phyloP scores from a whole-genome alignment of 352 stramenopile genomes.

The Phytophthora uliginosa region DNA sequence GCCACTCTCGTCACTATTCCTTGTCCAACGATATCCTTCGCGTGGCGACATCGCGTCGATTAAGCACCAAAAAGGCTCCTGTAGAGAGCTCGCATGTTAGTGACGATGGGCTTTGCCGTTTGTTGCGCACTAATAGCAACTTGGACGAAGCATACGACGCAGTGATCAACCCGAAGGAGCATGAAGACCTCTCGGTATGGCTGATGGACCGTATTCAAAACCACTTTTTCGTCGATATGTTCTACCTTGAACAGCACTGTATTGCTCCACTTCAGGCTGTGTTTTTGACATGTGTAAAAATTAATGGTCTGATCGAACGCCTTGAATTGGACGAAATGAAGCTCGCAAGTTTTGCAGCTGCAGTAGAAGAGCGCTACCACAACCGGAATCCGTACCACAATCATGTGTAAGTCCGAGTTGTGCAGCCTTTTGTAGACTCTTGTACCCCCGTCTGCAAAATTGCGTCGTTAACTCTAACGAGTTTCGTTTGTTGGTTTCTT shows the following conservation, averaged over 20 bases:
- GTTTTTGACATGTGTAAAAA: slow-evolving; percentile 65
- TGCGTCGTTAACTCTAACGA: neutral
- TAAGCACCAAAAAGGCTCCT: slow-evolving; percentile 39
- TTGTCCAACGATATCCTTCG: slow-evolving; percentile 45
- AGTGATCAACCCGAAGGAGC: slow-evolving; percentile 9
- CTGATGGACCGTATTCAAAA: slow-evolving; percentile 65
- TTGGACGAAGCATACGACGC: slow-evolving; percentile 12
- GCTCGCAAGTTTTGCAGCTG: slow-evolving; percentile 50
- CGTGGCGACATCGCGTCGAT: slow-evolving; percentile 46
- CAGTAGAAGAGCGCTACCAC: slow-evolving; percentile 73
- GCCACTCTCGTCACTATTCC: slow-evolving; percentile 34
- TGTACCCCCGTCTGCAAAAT: neutral
- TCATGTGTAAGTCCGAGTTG: slow-evolving; percentile 48
- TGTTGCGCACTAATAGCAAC: slow-evolving; percentile 19
- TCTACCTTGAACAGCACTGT: slow-evolving; percentile 64
- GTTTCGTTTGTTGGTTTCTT: slow-evolving; percentile 3
- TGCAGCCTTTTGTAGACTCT: slow-evolving; percentile 30
- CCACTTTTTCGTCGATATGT: slow-evolving; percentile 74
- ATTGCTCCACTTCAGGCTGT: slow-evolving; percentile 56
- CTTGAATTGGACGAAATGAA: slow-evolving; percentile 64
- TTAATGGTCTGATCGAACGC: slow-evolving; percentile 56
- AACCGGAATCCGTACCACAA: slow-evolving; percentile 83
- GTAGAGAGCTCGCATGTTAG: slow-evolving; percentile 27
- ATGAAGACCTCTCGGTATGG: slow-evolving; percentile 54
- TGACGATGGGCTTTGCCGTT: slow-evolving; percentile 29